Percentiles rank a stretch among this genome's conserved stretches.
These are phyloP conservation scores for Tetradesmus obliquus DNA, from an alignment of 139 green algal genomes.

Conservation along the genomic window DNA sequence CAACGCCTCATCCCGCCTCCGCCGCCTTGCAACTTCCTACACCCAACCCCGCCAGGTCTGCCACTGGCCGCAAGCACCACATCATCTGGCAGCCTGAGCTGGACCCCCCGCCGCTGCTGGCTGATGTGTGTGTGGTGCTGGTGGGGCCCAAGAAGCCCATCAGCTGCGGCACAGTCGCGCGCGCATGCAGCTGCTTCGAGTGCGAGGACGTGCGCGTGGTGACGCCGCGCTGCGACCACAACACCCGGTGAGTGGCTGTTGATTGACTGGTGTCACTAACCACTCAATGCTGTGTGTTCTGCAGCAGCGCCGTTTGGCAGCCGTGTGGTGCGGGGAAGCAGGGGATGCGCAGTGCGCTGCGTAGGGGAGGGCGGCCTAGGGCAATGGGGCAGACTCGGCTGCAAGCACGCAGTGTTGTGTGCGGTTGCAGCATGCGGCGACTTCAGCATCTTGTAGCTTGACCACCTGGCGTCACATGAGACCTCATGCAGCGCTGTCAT, in stretches of 20 bases:
- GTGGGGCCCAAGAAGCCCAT: conserved; percentile 57
- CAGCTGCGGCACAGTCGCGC: conserved; percentile 65
- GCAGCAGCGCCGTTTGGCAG: neutral
- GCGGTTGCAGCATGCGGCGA: no score
- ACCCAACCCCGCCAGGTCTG: neutral
- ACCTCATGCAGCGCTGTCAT: neutral
- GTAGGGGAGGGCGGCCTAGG: no score
- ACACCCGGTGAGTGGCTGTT: conserved; percentile 43
- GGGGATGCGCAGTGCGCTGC: no score
- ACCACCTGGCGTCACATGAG: neutral
- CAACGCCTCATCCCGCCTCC: neutral
- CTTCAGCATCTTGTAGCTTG: no score
- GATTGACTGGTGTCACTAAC: neutral
- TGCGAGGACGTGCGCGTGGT: conserved; percentile 71
- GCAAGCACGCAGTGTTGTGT: no score
- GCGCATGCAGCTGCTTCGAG: conserved; percentile 70
- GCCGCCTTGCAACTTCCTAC: neutral
- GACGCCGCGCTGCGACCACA: conserved; percentile 55
- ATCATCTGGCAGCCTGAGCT: conserved; percentile 49
- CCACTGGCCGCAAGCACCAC: conserved; percentile 15
- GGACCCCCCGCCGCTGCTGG: conserved; percentile 64
- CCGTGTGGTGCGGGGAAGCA: no score
- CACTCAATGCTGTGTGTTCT: neutral
- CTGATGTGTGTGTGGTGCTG: conserved; percentile 52
- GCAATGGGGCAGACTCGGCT: no score